These are phyloP conservation scores for Paxillus involutus DNA, from an alignment of 768 basidiomycete species.

Conservation along the genomic window DNA sequence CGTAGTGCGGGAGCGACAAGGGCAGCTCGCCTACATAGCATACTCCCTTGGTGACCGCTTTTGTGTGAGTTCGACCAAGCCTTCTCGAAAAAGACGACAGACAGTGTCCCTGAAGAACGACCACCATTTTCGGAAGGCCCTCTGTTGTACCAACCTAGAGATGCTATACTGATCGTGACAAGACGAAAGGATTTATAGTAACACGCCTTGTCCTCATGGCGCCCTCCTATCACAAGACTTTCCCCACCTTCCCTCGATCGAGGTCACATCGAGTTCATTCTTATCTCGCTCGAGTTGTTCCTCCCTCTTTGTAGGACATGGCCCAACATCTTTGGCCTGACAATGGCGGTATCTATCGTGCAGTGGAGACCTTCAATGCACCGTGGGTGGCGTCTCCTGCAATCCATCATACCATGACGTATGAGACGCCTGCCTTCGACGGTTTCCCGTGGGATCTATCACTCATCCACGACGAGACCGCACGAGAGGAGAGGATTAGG, in stretches of 20 bases:
- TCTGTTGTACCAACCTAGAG: not conserved
- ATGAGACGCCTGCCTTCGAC: not conserved
- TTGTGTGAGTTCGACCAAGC: not conserved
- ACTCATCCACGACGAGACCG: not conserved
- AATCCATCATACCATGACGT: not conserved
- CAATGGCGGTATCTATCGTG: not conserved
- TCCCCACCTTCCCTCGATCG: not conserved
- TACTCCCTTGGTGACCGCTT: not conserved
- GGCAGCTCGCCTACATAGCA: too few species aligned
- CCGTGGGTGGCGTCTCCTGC: not conserved
- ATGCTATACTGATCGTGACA: not conserved
- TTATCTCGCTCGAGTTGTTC: not conserved
- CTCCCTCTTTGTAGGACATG: not conserved
- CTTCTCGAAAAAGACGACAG: too few species aligned
- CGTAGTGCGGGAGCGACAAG: too few species aligned
- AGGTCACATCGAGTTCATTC: not conserved
- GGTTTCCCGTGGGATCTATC: not conserved
- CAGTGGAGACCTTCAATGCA: not conserved
- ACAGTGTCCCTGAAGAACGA: not conserved
- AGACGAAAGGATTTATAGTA: not conserved
- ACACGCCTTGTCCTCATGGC: not conserved
- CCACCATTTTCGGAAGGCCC: not conserved
- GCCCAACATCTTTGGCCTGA: not conserved
- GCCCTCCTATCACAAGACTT: not conserved
- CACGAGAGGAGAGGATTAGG: constrained; percentile 4